Evolutionary conservation across 2,329 filamentous ascomycete genomes (phyloP).

Genomic region (Tolypocladium endophyticum): DNA sequence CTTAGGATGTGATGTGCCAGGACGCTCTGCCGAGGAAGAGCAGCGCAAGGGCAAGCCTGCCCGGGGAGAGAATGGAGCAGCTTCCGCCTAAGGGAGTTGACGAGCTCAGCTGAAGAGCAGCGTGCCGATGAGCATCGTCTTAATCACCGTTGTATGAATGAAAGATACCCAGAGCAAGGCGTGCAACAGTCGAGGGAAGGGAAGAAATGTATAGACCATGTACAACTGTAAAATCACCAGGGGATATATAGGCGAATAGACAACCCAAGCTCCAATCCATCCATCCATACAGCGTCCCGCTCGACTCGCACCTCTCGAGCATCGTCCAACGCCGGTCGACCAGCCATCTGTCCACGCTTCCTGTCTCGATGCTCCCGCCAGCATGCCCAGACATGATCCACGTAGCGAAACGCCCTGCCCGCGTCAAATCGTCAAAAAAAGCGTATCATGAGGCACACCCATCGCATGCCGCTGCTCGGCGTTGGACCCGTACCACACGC

Average conservation of each 20-base stretch:
- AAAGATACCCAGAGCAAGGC: background rate
- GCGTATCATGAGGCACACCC: background rate
- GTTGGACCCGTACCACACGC: background rate
- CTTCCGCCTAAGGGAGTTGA: background rate
- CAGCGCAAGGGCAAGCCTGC: background rate
- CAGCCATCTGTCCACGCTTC: background rate
- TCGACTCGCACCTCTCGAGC: background rate
- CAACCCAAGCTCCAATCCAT: background rate
- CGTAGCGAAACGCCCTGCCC: background rate
- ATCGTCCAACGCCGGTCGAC: background rate
- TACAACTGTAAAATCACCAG: background rate
- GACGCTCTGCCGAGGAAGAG: background rate
- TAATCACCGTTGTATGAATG: background rate
- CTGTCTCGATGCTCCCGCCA: background rate
- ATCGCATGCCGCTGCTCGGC: background rate
- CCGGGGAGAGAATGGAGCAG: background rate
- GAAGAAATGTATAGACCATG: background rate
- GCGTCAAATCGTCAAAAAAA: background rate
- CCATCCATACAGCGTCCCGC: background rate
- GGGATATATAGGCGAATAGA: slow-evolving; percentile 1
- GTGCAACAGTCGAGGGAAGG: background rate
- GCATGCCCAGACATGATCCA: background rate
- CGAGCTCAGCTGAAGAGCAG: background rate
- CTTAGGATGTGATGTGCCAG: background rate
- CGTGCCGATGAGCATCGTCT: background rate